Evolutionary conservation across 179 eudicot species (phyloP).

Genomic region (Pouteria campechiana): DNA sequence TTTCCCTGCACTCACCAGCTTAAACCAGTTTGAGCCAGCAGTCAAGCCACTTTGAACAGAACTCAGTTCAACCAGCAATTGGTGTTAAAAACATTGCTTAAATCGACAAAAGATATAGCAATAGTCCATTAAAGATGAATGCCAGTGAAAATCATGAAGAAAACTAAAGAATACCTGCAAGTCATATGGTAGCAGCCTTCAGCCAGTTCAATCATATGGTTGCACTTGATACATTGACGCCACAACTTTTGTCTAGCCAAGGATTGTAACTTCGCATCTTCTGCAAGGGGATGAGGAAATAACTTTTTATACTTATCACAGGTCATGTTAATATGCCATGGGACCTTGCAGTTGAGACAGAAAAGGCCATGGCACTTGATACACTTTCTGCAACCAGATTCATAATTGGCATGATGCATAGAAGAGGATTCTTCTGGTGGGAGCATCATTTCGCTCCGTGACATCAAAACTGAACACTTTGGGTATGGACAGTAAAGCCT

Average conservation of each 20-base stretch:
- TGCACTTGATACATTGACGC: conserved; percentile 57
- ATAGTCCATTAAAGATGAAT: too few relatives aligned
- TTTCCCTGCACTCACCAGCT: too few relatives aligned
- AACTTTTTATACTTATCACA: conserved; percentile 20
- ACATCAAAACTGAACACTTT: conserved; percentile 45
- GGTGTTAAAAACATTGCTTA: too few relatives aligned
- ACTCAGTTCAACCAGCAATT: too few relatives aligned
- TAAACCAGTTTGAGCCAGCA: too few relatives aligned
- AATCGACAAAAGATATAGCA: too few relatives aligned
- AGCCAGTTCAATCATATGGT: conserved; percentile 54
- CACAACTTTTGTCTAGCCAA: conserved; percentile 35
- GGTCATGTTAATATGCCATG: conserved; percentile 43
- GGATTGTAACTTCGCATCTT: conserved; percentile 33
- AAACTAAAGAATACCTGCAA: conserved; percentile 48
- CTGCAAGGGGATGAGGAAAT: conserved; percentile 15
- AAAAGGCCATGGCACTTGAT: conserved; percentile 29
- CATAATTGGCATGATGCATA: conserved; percentile 1
- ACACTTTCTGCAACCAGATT: conserved; percentile 24
- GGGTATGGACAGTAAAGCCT: conserved; percentile 63
- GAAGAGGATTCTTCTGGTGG: conserved; percentile 12
- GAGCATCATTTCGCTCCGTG: conserved; percentile 32
- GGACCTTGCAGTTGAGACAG: conserved; percentile 44
- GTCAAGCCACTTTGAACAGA: too few relatives aligned
- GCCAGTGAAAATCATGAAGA: too few relatives aligned
- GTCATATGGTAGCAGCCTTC: conserved; percentile 61